Conservation (phyloP, 2,329 filamentous ascomycete species). For the Colletotrichum scovillei region DNA sequence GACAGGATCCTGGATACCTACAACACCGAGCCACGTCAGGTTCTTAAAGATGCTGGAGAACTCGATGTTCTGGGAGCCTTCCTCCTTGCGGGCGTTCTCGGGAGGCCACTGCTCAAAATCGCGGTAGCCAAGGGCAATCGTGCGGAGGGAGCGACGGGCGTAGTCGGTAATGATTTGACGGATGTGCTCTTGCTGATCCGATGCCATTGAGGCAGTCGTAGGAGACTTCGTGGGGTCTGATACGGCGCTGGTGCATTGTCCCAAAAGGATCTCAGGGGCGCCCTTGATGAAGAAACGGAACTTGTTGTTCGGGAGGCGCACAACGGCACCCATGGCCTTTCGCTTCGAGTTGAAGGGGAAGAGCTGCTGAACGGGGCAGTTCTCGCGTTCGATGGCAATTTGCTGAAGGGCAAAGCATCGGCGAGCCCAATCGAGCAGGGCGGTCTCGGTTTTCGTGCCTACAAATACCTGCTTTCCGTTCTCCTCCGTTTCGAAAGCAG, state of each 20-base stretch:
- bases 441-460: constrained; percentile 67
- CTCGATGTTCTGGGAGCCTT: constrained; percentile 65
- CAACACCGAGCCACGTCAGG: constrained; percentile 56
- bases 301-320: constrained; percentile 42
- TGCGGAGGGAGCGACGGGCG: constrained; percentile 74
- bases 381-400: constrained; percentile 58
- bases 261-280: constrained; percentile 62
- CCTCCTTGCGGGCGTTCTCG: constrained; percentile 69
- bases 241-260: constrained; percentile 54
- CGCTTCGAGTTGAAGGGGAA: constrained; percentile 63
- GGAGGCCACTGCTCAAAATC: constrained; percentile 77
- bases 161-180: constrained; percentile 58
- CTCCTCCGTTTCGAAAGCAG: constrained; percentile 62
- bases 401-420: constrained; percentile 50
- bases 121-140: constrained; percentile 73
- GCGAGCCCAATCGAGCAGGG: constrained; percentile 53
- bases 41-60: constrained; percentile 54
- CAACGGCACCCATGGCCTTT: constrained; percentile 60
- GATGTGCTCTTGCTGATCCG: constrained; percentile 43
- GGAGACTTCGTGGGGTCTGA: constrained; percentile 56
- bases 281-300: constrained; percentile 64
- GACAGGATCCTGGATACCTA: constrained; percentile 37
- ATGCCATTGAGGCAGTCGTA: constrained; percentile 44
- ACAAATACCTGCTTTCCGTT: constrained; percentile 57
- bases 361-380: constrained; percentile 58